Evolutionary conservation across 805 yeast species (phyloP), one percentile per base, ranked within the genome.

Genomic region (Yamadazyma phyllophila): DNA sequence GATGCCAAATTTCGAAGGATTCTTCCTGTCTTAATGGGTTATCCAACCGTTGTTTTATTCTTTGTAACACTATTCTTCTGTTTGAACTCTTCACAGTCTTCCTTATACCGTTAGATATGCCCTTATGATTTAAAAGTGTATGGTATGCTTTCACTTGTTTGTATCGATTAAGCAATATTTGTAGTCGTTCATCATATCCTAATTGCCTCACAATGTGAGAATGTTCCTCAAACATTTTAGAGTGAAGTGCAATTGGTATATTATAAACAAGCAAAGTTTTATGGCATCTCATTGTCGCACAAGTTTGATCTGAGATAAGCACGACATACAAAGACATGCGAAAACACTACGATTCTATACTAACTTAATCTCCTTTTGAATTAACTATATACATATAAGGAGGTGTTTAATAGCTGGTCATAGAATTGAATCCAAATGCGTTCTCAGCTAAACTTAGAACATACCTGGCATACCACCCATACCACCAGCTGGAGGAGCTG

Each of bases 401-500:
- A 33, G 41, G 17, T 31, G 27, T 42, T 11, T 42, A 26, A 31
- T 8, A 26, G 7, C 13, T 13, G 7, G 14, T 16, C 17, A 20
- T 36, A 42, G 36, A 42, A 41, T 34, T 41, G 16, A 34, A 41
- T 26, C 24, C 17, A 12, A 29, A 12, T 27, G 20, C 5, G 4
- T 12, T 24, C 16, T 29, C 9, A 9, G 31, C 24, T 20, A 20
- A 20, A n/a, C 13, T 43, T 49, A 49, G 48, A 51, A 51, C 54
- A 50, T 50, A 37, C 54, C 54, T 43, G 46, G 54, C 68, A 63
- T 63, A 24, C 68, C 68, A 46, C 61, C 61, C 71, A 65, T 66
- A 26, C 66, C 67, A 44, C 68, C 70, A 41, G 77, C 76, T 45
- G 81, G 78, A 55, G 85, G 73, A 48, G 81, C 70, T 26, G 56